Percentiles rank a stretch among this genome's conserved stretches.
Evolutionary conservation across 1,284 basidiomycete genomes (phyloP).

Genomic region (Bondarzewia mesenterica): DNA sequence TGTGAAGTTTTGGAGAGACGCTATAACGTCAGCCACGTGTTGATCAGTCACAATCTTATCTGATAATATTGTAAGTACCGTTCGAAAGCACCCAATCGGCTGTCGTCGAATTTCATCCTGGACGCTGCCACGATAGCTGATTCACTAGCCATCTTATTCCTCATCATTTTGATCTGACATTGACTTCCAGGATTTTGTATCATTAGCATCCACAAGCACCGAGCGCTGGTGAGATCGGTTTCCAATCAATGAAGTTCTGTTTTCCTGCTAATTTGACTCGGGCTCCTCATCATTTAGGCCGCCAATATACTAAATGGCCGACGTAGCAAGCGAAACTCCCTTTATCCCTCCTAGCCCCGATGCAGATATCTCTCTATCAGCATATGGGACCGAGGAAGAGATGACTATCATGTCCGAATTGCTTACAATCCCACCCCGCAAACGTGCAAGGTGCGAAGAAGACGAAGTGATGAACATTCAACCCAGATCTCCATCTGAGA

Average conservation of each 20-base stretch:
- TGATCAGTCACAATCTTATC: not conserved
- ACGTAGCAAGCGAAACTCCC: conserved; percentile 9
- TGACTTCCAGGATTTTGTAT: no score
- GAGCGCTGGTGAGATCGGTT: no score
- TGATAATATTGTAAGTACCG: no score
- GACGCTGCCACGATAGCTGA: no score
- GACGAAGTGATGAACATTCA: conserved; percentile 7
- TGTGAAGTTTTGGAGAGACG: not conserved
- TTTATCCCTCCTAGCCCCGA: conserved; percentile 14
- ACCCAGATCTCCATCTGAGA: not conserved
- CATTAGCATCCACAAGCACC: no score
- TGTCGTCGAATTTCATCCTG: no score
- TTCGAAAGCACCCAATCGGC: no score
- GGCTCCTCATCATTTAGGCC: no score
- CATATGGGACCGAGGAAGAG: conserved; percentile 7
- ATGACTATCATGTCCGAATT: conserved; percentile 6
- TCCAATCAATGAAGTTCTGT: no score
- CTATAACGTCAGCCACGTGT: not conserved
- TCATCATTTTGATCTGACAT: no score
- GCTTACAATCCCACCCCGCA: conserved; percentile 12
- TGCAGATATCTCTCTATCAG: not conserved
- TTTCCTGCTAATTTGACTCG: no score
- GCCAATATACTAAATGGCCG: conserved; percentile 7
- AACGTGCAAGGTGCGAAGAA: conserved; percentile 16
- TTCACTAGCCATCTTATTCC: no score